These are phyloP conservation scores for Kokia cookei DNA, from an alignment of 441 rosid species.

Conservation along the genomic window DNA sequence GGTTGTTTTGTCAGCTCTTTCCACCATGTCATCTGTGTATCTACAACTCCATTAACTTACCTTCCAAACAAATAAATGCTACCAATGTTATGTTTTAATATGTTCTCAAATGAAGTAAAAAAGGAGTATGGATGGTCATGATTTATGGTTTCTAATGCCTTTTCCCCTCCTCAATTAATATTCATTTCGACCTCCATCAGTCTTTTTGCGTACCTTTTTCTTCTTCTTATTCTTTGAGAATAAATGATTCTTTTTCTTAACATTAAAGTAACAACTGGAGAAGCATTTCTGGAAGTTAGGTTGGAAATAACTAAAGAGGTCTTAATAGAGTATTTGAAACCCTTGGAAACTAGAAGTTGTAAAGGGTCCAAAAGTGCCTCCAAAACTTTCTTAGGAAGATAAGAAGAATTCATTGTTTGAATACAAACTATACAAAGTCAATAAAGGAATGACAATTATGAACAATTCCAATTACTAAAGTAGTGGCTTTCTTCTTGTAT, in stretches of 20 bases:
- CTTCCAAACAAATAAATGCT: too few relatives aligned
- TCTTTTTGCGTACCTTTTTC: not conserved
- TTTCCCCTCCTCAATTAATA: not conserved
- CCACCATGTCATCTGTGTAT: too few relatives aligned
- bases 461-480: not conserved
- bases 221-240: not conserved
- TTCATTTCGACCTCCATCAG: not conserved
- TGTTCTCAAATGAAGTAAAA: too few relatives aligned
- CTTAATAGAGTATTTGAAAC: not conserved
- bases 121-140: not conserved
- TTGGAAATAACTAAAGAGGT: not conserved
- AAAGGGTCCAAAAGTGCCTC: slow-evolving; percentile 9
- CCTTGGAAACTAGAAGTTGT: slow-evolving; percentile 1
- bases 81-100: too few relatives aligned
- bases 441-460: not conserved
- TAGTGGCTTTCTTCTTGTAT: not conserved
- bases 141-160: not conserved
- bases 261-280: not conserved
- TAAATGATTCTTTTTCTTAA: slow-evolving; percentile 19
- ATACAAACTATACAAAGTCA: not conserved
- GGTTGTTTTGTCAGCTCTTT: too few relatives aligned
- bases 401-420: slow-evolving; percentile 1
- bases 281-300: slow-evolving; percentile 3
- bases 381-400: slow-evolving; percentile 4
- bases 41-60: too few relatives aligned